These are phyloP conservation scores for Agarophyton chilense DNA, from an alignment of 23 red algal genomes.

Conservation along the genomic window DNA sequence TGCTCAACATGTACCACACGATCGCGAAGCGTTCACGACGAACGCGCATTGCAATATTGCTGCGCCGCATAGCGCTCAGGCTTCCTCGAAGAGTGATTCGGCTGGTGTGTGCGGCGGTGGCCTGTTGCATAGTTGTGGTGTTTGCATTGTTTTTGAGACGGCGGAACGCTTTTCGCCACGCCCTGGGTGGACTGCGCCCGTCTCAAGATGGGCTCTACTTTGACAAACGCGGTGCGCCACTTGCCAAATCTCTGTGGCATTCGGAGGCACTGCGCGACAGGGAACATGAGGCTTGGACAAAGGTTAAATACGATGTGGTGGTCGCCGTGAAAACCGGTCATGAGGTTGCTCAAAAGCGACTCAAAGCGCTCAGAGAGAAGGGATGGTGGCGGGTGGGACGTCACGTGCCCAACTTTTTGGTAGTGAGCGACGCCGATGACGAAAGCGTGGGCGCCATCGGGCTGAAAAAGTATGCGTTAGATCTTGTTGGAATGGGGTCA, in stretches of 20 bases:
- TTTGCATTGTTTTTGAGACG: background rate
- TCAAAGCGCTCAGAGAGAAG: constrained; percentile 16
- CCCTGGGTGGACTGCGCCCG: background rate
- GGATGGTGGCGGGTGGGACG: constrained; percentile 66
- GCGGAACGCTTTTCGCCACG: background rate
- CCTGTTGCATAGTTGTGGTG: background rate
- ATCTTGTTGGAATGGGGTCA: constrained; percentile 20
- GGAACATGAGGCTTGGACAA: constrained; percentile 43
- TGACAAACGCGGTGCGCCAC: background rate
- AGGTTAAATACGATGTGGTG: constrained; percentile 60
- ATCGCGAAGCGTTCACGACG: background rate
- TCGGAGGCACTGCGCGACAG: background rate
- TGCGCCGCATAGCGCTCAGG: background rate
- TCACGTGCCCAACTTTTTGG: constrained; percentile 67
- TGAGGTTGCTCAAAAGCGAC: constrained; percentile 65
- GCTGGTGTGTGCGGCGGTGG: background rate
- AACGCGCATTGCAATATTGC: background rate
- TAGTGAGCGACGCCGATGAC: constrained; percentile 47
- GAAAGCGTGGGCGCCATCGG: constrained; percentile 39
- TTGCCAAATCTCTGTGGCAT: background rate
- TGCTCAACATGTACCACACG: background rate
- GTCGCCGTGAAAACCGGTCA: constrained; percentile 73
- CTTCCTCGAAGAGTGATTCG: background rate
- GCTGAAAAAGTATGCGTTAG: constrained; percentile 49
- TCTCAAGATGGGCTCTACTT: background rate